These are phyloP conservation scores for Aspergillus ruber DNA, from an alignment of 2,329 filamentous ascomycete genomes.

Conservation along the genomic window DNA sequence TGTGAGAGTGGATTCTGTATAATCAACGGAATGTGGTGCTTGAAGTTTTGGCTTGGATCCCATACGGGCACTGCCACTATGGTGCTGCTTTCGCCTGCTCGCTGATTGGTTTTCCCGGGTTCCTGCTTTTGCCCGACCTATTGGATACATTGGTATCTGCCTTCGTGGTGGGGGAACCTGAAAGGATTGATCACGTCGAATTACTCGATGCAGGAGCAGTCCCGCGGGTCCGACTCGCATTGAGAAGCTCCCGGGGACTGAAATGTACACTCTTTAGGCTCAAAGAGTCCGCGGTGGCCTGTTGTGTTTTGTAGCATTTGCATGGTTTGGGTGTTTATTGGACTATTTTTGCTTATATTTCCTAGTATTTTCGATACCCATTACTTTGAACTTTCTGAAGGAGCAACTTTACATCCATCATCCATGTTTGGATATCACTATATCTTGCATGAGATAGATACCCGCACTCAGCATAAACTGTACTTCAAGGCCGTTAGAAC, in stretches of 20 bases:
- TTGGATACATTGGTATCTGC: conserved; percentile 94
- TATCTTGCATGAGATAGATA: no score
- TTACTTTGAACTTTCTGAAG: no score
- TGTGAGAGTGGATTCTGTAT: conserved; percentile 54
- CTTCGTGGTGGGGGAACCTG: conserved; percentile 93
- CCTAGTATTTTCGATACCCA: no score
- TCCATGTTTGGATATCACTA: no score
- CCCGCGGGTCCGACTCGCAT: conserved; percentile 84
- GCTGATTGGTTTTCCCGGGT: conserved; percentile 69
- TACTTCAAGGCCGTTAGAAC: neutral
- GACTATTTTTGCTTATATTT: no score
- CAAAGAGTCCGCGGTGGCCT: conserved; percentile 81
- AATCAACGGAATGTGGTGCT: conserved; percentile 77
- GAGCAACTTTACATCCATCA: no score
- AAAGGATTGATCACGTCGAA: conserved; percentile 86
- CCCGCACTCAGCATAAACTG: no score
- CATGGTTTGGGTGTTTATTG: conserved; percentile 46
- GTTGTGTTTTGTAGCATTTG: conserved; percentile 89
- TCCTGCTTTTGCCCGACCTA: conserved; percentile 78
- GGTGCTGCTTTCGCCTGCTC: conserved; percentile 76
- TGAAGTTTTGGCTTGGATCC: conserved; percentile 85
- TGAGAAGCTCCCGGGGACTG: conserved; percentile 78
- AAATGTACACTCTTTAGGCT: conserved; percentile 92
- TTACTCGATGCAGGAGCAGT: conserved; percentile 79
- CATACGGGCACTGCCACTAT: conserved; percentile 88